A percentile compares a stretch with the other conserved stretches of the same genome.
These are phyloP conservation scores for Aspergillus amoenus DNA, from an alignment of 2,329 filamentous ascomycete species.

Conservation along the genomic window DNA sequence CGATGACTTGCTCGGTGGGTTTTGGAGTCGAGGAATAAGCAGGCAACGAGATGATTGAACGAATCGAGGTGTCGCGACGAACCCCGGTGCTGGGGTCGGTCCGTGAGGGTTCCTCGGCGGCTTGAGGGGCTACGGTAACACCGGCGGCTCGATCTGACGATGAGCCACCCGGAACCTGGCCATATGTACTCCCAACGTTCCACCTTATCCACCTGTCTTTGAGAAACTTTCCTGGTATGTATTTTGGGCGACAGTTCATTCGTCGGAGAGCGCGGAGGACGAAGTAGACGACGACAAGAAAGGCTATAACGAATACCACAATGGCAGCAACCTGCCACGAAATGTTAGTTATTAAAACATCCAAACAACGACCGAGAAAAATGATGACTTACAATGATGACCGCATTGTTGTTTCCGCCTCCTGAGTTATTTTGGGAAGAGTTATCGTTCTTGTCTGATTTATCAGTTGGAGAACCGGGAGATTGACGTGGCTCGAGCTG, in stretches of 20 bases:
- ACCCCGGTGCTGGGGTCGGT: conserved; percentile 47
- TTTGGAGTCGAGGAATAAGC: conserved; percentile 73
- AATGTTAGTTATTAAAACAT: conserved; percentile 6
- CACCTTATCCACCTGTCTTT: conserved; percentile 55
- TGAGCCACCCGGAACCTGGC: conserved; percentile 35
- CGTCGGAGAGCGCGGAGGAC: conserved; percentile 44
- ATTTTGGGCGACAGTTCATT: conserved; percentile 49
- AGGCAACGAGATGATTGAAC: conserved; percentile 92
- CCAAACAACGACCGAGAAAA: background rate
- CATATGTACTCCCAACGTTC: conserved; percentile 44
- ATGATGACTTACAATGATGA: conserved; percentile 31
- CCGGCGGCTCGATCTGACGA: conserved; percentile 16
- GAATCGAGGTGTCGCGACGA: conserved; percentile 79
- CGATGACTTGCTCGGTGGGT: conserved; percentile 78
- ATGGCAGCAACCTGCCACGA: conserved; percentile 24
- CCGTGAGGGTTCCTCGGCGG: conserved; percentile 28
- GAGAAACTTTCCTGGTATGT: conserved; percentile 51
- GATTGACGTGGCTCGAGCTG: conserved; percentile 19
- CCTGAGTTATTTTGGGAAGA: background rate
- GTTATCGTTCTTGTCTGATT: background rate
- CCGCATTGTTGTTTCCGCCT: conserved; percentile 26
- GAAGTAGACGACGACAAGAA: conserved; percentile 34
- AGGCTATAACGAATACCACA: conserved; percentile 33
- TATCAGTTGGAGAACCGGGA: background rate
- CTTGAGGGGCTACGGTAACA: conserved; percentile 29